A percentile compares a stretch with the other conserved stretches of the same genome.
Evolutionary conservation across 495 filamentous ascomycete genomes (phyloP).

Genomic region (Xylaria cubensis): DNA sequence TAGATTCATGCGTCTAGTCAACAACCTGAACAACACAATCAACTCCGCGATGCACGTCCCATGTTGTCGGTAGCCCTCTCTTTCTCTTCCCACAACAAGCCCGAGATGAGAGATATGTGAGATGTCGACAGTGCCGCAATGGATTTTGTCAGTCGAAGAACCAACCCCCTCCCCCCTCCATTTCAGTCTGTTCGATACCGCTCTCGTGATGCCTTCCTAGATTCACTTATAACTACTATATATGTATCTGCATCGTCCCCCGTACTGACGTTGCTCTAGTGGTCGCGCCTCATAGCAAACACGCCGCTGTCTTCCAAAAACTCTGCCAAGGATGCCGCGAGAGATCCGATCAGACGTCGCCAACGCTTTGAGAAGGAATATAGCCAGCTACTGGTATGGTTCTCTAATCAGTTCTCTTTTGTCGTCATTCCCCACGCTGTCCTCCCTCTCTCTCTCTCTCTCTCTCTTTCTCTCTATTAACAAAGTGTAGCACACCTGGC

Average conservation of each 20-base stretch:
- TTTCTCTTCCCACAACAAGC: background rate
- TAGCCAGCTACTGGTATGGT: constrained; percentile 77
- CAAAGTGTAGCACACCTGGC: constrained; percentile 75
- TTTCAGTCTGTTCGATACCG: background rate
- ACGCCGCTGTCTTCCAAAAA: constrained; percentile 65
- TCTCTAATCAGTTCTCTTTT: constrained; percentile 17
- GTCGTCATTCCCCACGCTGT: background rate
- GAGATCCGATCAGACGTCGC: constrained; percentile 84
- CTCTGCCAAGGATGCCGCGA: constrained; percentile 66
- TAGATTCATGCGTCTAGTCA: constrained; percentile 15
- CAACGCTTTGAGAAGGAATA: constrained; percentile 89
- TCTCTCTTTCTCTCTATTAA: too few species aligned
- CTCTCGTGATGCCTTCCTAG: too few species aligned
- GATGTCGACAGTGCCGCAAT: constrained; percentile 40
- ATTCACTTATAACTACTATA: too few species aligned
- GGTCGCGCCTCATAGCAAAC: constrained; percentile 89
- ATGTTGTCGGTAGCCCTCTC: background rate
- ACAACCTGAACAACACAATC: background rate
- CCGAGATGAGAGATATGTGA: constrained; percentile 37
- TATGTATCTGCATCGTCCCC: too few species aligned
- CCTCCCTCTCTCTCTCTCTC: background rate
- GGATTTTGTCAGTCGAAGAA: constrained; percentile 47
- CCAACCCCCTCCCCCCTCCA: background rate
- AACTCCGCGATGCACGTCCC: background rate
- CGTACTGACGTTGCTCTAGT: constrained; percentile 56